Evolutionary conservation across 2,329 filamentous ascomycete genomes (phyloP), one percentile per base, ranked within the genome.

Genomic region (Periconia macrospinosa): DNA sequence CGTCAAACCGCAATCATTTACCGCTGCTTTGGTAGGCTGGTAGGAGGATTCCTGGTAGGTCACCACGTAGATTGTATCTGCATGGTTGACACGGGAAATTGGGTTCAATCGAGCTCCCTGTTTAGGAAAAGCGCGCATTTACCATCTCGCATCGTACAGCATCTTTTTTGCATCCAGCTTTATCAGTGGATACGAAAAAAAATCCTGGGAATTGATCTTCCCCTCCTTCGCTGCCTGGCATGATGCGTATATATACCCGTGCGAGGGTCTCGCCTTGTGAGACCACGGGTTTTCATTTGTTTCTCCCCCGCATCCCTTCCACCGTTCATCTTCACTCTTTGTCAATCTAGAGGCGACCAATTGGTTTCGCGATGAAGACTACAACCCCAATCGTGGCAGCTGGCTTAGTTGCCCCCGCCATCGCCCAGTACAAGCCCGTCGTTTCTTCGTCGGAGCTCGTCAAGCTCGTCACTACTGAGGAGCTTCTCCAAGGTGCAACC

Each of bases 401-500:
- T 13, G 53, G 56, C 41, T 47, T 65, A 18, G 52, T 53, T 50
- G 47, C 60, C 41, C 60, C 68, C 13, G 63, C 58, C 19, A 69
- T 62, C 20, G 69, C 46, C 23, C 33, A 41, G 30, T 48, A 48
- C 27, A 54, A 54, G 40, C 47, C 48, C 33, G 43, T 54, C 33
- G 53, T 55, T 14, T 48, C 53, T 15, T 45, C 45, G 2, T 23
- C 35, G 23, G 45, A 51, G 17, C 48, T 55, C 20, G 41, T 50
- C 45, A 49, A 51, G 20, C 18, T 59, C 33, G 68, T 75, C 52
- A 67, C 55, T 8, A 49, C 47, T 7, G 55, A 67, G 19, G 62
- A 65, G 14, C 63, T 75, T 23, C 43, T 71, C 17, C 59, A 58
- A 18, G 67, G 70, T 33, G 58, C 70, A 5, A 55, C 71, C 43